These are phyloP conservation scores for Pichia sp. DNA, from an alignment of 1,139 yeast species.

Conservation along the genomic window DNA sequence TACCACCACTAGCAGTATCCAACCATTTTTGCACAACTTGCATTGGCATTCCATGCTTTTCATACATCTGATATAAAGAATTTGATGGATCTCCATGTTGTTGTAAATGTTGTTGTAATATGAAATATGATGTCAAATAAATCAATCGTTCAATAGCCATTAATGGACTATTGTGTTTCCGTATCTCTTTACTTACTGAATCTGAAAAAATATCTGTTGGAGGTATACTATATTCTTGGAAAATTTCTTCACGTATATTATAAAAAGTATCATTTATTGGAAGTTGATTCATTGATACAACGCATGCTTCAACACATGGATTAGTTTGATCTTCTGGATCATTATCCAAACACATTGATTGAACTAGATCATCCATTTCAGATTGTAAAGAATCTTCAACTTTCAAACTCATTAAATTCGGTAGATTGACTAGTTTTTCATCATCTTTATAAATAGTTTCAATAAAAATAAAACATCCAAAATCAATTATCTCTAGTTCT, in stretches of 20 bases:
- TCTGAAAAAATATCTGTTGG: background rate
- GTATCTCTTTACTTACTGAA: background rate
- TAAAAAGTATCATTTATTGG: slow-evolving; percentile 9
- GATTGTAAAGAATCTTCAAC: slow-evolving; percentile 28
- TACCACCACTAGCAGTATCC: slow-evolving; percentile 1
- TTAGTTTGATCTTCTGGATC: slow-evolving; percentile 1
- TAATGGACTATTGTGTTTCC: slow-evolving; percentile 6
- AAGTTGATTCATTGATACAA: slow-evolving; percentile 9
- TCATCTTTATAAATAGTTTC: slow-evolving; percentile 79
- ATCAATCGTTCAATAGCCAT: slow-evolving; percentile 11
- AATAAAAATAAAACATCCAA: slow-evolving; percentile 34
- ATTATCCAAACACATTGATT: slow-evolving; percentile 33
- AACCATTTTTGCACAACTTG: slow-evolving; percentile 7
- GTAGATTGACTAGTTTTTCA: slow-evolving; percentile 57
- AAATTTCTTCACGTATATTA: slow-evolving; percentile 4
- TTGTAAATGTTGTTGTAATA: slow-evolving; percentile 3
- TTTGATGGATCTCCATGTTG: background rate
- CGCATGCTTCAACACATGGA: background rate
- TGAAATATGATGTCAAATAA: slow-evolving; percentile 7
- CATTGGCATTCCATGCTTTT: slow-evolving; percentile 5
- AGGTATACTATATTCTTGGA: background rate
- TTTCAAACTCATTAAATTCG: slow-evolving; percentile 38
- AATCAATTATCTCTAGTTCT: slow-evolving; percentile 9
- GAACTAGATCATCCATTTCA: slow-evolving; percentile 38
- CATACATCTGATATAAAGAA: slow-evolving; percentile 5